Evolutionary conservation across 345 rosid species (phyloP), one percentile per base, ranked within the genome.

Genomic region (Lumnitzera racemosa): DNA sequence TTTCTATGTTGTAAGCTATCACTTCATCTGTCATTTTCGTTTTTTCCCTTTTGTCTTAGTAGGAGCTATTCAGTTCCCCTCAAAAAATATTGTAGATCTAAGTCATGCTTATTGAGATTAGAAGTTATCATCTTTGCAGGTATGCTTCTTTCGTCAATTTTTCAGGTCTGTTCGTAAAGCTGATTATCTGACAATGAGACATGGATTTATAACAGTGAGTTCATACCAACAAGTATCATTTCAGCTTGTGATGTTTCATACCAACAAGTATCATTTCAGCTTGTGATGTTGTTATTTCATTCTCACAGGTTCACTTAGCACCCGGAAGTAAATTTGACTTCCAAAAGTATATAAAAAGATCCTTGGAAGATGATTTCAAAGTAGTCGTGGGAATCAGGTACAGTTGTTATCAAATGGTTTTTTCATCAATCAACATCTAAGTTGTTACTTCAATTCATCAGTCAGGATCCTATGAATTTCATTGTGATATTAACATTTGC

Each of bases 311-410:
- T 57, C 99, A 94, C 78, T 78, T 90, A 70, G 79, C 91, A 29
- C 91, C 96, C 0, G 92, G 96, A 49, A 86, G 70, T 72, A 90
- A 75, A 74, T 94, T 94, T 66, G 76, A 94, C 76, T 94, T 94
- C 59, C 99, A 86, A 63, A 88, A 94, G 59, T 94, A 94, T 57
- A 94, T 94, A 66, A 86, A 81, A 78, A 75, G 87, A 65, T 88
- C 99, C 56, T 67, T 94, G 20, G 97, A 94, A 76, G 99, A 94
- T 23, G 99, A 94, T 76, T 90, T 94, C 64, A 94, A 94, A 79
- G 88, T 88, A 60, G 92, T 90, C 12, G 99, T 94, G 1, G 99
- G 95, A 63, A 94, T 90, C 72, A 88, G 85, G 97, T 88, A 78
- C 63, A 56, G 13, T 53, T 36, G 43, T 3, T 2, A 36, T 36